Base-by-base conservation (phyloP, 1,284 basidiomycete species). In the Anthracocystis walkeri region DNA sequence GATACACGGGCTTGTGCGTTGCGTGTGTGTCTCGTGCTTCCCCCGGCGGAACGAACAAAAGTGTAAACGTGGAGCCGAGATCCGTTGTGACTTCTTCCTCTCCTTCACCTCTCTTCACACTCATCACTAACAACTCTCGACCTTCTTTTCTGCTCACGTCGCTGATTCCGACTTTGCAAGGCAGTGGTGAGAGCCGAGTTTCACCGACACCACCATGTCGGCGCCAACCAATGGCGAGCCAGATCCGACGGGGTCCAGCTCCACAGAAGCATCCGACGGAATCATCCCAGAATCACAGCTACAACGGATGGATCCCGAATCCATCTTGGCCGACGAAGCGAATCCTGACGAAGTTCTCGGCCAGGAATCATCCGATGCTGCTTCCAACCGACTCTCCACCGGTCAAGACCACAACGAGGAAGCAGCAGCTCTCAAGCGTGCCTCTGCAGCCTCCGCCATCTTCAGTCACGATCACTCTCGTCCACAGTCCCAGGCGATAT, bases 261-360 rank as follows among this genome's bases (percentile, higher is more conserved):
- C 55, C 33, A 18, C 64, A 20, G 52, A 44, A 14, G 33, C 40
- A 6, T 23, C 58, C 38, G 58, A 60, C 29, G 38, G 45, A 31
- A 20, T 48, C 45, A 42, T 65, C 0, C 42, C 66, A 40, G 69
- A 76, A 20, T 65, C 73, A 14, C 62, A 71, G 35, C 49, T 81
- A 29, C 61, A 59, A 25, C 59, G 79, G 38, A 59, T 67, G 48
- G 70, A 80, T 60, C 80, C 80, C 2, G 79, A 82, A 25, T 65
- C 77, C 14, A 80, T 82, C 45, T 52, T 82, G 48, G 79, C 78
- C 25, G 80, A 82, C 56, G 80, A 80, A 25, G 80, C 78, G 46
- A 69, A 82, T 49, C 73, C 76, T 20, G 71, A 80, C 40, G 57
- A 65, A 44, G 57, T 82, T 41, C 65, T 82, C 12, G 80, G 80